These are phyloP conservation scores for Arthrobotrys iridis DNA, from an alignment of 2,329 filamentous ascomycete species.

Conservation along the genomic window DNA sequence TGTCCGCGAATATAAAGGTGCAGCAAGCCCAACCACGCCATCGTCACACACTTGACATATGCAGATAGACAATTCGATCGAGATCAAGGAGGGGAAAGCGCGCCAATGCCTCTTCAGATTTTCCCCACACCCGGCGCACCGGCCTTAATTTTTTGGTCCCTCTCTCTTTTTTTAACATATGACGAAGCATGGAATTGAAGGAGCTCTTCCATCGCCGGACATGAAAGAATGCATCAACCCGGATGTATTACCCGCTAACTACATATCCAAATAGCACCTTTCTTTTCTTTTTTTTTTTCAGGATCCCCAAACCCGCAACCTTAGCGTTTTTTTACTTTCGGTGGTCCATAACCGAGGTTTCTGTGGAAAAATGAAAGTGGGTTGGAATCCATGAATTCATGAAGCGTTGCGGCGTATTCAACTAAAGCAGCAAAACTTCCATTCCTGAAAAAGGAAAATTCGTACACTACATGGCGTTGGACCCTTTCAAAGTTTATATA, in stretches of 20 bases:
- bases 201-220: slow-evolving; percentile 5
- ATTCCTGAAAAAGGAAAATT: background rate
- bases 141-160: background rate
- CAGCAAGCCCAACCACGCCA: background rate
- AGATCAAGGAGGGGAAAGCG: background rate
- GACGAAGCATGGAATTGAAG: background rate
- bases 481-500: slow-evolving; percentile 17
- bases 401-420: background rate
- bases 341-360: slow-evolving; percentile 10
- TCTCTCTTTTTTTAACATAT: slow-evolving; percentile 17
- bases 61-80: too few relatives aligned
- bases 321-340: background rate
- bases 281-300: too few relatives aligned
- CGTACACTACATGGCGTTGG: background rate
- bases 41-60: slow-evolving; percentile 10
- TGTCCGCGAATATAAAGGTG: slow-evolving; percentile 14
- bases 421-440: background rate
- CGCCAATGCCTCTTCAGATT: background rate
- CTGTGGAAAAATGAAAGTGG: slow-evolving; percentile 18
- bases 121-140: slow-evolving; percentile 21
- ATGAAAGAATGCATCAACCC: too few relatives aligned
- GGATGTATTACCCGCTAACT: slow-evolving; percentile 4
- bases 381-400: slow-evolving; percentile 2
- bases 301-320: too few relatives aligned
- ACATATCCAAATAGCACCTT: too few relatives aligned